Base-by-base conservation (phyloP, 441 rosid genomes). In the Arabidopsis lyrata region DNA sequence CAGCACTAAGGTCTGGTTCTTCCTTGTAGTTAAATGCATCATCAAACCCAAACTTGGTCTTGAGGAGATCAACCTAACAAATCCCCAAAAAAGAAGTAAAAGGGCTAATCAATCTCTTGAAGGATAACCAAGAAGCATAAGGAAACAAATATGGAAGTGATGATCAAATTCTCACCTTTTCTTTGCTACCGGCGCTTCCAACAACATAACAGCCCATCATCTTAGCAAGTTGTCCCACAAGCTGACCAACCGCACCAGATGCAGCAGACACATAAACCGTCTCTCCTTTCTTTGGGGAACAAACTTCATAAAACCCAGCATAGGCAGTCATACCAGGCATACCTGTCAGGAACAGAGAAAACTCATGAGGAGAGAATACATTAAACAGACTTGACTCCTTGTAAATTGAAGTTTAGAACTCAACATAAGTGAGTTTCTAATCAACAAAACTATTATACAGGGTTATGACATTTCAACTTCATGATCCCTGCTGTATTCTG, bases 281-380 rank as follows among this genome's bases (percentile, higher is more conserved):
- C 58, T 85, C 86, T 70, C 87, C 89, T 78, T 80, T 73, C 79
- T 83, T 85, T 5, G 90, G 87, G 56, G 81, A 31, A 29, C 87
- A 82, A 5, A 81, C 32, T 49, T 86, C 82, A 60, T 60, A 65
- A 65, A 86, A 86, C 9, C 92, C 92, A 12, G 75, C 81, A 61
- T 80, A 84, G 8, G 86, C 88, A 7, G 88, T 83, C 75, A 88
- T 42, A 27, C 90, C 88, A 0, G 92, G 72, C 87, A 85, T 84
- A 63, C 91, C 88, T 85, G 68, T 55, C 14, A 63, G 12, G 56
- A 35, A 57, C 73, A 39, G n/a, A 56, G 84, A 41, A 59, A 52
- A 1, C 5, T 24, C 27, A 24, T 24, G 27, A 29, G 36, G 42
- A 64, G 2, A 55, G n/a, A 66, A 7, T 8, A 47, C 5, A 49